Conservation (phyloP, 441 rosid species). For the Geranium incanum region DNA sequence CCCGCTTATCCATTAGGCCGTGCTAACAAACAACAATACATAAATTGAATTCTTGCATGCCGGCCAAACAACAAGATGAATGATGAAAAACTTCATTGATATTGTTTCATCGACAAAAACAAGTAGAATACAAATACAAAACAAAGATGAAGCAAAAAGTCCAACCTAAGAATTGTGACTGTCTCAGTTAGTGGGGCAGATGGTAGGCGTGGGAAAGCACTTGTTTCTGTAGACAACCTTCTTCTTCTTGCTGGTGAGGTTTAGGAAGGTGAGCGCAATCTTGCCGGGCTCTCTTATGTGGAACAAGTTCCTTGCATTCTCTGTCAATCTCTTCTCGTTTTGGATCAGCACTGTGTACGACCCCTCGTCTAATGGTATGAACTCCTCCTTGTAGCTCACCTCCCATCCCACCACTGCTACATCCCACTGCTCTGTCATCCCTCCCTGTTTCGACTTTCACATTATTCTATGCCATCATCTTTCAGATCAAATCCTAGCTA, state of each 20-base stretch:
- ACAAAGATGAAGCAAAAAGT: too few relatives aligned
- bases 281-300: conserved; percentile 2
- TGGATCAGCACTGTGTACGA: conserved; percentile 5
- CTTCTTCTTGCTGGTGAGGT: not conserved
- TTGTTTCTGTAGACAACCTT: not conserved
- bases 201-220: not conserved
- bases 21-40: too few relatives aligned
- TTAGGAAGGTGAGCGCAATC: not conserved
- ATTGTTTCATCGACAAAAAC: too few relatives aligned
- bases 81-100: too few relatives aligned
- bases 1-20: too few relatives aligned
- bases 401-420: not conserved
- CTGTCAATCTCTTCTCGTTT: not conserved
- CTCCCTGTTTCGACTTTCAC: not conserved
- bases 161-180: too few relatives aligned
- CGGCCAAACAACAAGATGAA: too few relatives aligned
- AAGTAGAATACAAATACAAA: too few relatives aligned
- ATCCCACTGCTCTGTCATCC: not conserved
- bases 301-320: not conserved
- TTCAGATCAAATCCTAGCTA: too few relatives aligned
- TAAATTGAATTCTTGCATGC: too few relatives aligned
- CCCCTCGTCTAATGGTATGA: not conserved
- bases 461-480: too few relatives aligned
- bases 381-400: conserved; percentile 3
- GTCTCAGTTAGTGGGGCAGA: too few relatives aligned